Evolutionary conservation across 768 basidiomycete genomes (phyloP).

Genomic region (Cyclocybe aegerita): DNA sequence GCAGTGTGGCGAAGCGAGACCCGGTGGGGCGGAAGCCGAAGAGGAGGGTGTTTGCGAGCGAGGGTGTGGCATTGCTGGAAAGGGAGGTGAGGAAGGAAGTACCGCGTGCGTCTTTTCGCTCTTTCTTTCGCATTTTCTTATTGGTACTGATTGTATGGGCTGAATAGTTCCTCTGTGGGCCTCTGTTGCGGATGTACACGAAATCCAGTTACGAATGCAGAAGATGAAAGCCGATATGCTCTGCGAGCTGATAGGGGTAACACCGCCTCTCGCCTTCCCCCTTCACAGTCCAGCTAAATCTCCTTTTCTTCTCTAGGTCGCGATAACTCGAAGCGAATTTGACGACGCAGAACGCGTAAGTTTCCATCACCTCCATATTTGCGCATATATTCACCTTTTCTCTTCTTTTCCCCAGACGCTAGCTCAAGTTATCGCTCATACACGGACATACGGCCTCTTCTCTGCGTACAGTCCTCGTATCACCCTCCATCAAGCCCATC

Average conservation of each 20-base stretch:
- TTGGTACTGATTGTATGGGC: conserved; percentile 5
- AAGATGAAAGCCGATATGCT: conserved; percentile 70
- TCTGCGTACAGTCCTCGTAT: conserved; percentile 57
- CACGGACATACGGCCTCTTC: conserved; percentile 60
- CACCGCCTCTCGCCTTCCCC: conserved; percentile 12
- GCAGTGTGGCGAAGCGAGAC: conserved; percentile 67
- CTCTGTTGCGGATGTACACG: conserved; percentile 46
- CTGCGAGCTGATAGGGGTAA: conserved; percentile 67
- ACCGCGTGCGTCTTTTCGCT: conserved; percentile 28
- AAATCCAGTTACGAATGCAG: conserved; percentile 48
- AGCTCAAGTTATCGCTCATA: conserved; percentile 53
- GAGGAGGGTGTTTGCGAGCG: conserved; percentile 65
- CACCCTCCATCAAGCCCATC: conserved; percentile 67
- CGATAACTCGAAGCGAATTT: conserved; percentile 69
- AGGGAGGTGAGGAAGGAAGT: conserved; percentile 44
- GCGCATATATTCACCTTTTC: background rate
- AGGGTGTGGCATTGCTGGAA: conserved; percentile 54
- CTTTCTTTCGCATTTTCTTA: background rate
- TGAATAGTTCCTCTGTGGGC: conserved; percentile 55
- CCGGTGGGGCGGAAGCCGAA: conserved; percentile 74
- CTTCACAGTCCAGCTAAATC: background rate
- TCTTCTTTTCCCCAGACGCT: conserved; percentile 10
- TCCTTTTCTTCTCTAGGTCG: conserved; percentile 43
- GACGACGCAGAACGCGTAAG: conserved; percentile 58
- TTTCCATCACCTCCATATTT: background rate